Conservation (phyloP, 2,329 filamentous ascomycete species). For the Coleophoma crateriformis region DNA sequence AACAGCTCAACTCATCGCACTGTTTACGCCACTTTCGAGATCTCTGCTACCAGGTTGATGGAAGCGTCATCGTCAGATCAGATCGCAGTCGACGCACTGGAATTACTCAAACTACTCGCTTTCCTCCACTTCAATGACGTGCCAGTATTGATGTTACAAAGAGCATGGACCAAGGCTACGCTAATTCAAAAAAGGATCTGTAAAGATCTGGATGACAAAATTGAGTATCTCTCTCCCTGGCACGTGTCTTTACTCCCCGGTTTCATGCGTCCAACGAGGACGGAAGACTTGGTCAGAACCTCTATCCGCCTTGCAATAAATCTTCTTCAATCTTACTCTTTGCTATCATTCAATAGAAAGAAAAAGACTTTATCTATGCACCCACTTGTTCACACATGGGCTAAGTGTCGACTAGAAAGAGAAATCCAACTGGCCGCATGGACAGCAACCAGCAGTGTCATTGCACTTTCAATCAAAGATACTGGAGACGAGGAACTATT, state of each 20-base stretch:
- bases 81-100: constrained; percentile 3
- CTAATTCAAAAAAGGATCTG: background rate
- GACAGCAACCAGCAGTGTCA: background rate
- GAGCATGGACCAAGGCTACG: background rate
- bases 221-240: background rate
- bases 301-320: constrained; percentile 1
- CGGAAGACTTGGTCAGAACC: background rate
- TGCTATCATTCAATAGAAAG: constrained; percentile 4
- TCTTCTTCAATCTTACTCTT: constrained; percentile 6
- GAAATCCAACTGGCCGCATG: background rate
- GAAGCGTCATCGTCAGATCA: background rate
- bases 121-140: constrained; percentile 4
- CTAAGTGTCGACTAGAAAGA: constrained; percentile 2
- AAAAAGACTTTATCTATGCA: constrained; percentile 9
- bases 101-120: constrained; percentile 7
- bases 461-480: background rate
- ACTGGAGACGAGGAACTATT: background rate
- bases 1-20: constrained; percentile 5
- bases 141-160: constrained; percentile 2
- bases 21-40: constrained; percentile 13
- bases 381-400: constrained; percentile 12
- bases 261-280: background rate
- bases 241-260: background rate
- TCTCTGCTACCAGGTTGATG: constrained; percentile 4
- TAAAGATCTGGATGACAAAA: background rate